Conservation (phyloP, 345 rosid species). For the Gossypium rotundifolium region DNA sequence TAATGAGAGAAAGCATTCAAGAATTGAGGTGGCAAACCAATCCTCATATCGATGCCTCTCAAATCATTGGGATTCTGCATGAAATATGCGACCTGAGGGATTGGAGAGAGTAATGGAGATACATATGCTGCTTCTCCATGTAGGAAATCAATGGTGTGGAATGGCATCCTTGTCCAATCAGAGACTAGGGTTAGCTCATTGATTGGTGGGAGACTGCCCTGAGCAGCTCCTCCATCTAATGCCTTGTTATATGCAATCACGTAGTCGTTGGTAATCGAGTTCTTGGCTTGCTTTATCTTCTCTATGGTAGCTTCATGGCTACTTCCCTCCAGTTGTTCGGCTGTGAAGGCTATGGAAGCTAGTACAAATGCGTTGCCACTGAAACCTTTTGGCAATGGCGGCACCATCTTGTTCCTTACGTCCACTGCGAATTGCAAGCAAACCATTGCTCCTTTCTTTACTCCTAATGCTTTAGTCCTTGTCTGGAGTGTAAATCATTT, state of each 20-base stretch:
- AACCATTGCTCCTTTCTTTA: slow-evolving; percentile 37
- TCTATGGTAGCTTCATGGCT: slow-evolving; percentile 29
- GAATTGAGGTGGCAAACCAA: slow-evolving; percentile 42
- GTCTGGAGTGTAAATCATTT: slow-evolving; percentile 29
- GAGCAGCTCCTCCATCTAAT: slow-evolving; percentile 32
- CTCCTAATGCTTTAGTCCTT: slow-evolving; percentile 46
- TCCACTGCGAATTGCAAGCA: slow-evolving; percentile 71
- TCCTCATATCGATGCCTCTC: slow-evolving; percentile 40
- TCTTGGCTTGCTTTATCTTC: slow-evolving; percentile 55
- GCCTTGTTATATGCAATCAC: slow-evolving; percentile 50
- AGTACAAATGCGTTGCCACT: slow-evolving; percentile 63
- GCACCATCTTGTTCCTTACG: slow-evolving; percentile 41
- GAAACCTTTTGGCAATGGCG: slow-evolving; percentile 47
- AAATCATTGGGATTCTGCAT: slow-evolving; percentile 51
- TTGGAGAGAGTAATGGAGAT: slow-evolving; percentile 52
- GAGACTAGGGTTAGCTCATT: slow-evolving; percentile 51
- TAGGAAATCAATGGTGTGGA: slow-evolving; percentile 46
- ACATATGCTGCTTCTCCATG: slow-evolving; percentile 35
- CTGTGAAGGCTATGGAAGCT: slow-evolving; percentile 47
- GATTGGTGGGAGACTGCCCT: slow-evolving; percentile 45
- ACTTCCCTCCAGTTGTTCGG: slow-evolving; percentile 32
- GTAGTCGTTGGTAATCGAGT: slow-evolving; percentile 34
- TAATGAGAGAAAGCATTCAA: slow-evolving; percentile 28
- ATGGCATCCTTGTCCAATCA: slow-evolving; percentile 70
- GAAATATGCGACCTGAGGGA: slow-evolving; percentile 61